Percentiles rank a stretch among this genome's conserved stretches.
Conservation (phyloP, 352 stramenopile species). For the Phytophthora vignae region DNA sequence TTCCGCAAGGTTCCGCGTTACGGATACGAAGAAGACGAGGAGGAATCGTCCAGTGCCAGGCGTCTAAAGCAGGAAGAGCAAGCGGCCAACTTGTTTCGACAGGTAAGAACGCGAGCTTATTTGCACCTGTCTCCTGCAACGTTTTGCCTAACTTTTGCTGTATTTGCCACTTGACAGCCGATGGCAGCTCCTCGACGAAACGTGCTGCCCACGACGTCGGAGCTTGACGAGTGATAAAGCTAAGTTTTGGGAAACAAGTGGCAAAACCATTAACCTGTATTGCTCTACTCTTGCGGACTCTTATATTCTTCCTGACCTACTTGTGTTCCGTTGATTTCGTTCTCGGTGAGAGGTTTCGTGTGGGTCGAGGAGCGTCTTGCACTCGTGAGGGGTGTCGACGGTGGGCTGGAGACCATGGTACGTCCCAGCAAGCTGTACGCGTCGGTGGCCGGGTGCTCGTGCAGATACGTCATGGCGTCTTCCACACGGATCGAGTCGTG, state of each 20-base stretch:
- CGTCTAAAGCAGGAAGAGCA: slow-evolving; percentile 22
- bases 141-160: neutral
- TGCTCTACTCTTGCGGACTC: slow-evolving; percentile 6
- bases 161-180: slow-evolving; percentile 26
- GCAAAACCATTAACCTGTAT: neutral
- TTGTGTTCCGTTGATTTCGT: neutral
- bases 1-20: slow-evolving; percentile 30
- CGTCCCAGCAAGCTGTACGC: slow-evolving; percentile 73
- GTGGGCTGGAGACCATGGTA: slow-evolving; percentile 63
- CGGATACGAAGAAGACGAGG: slow-evolving; percentile 14
- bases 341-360: neutral
- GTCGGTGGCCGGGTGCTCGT: slow-evolving; percentile 52
- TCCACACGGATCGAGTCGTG: slow-evolving; percentile 50
- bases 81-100: slow-evolving; percentile 16
- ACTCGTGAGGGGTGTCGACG: slow-evolving; percentile 14
- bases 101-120: slow-evolving; percentile 11
- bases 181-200: slow-evolving; percentile 40
- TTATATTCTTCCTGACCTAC: slow-evolving; percentile 7
- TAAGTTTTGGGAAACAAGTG: neutral
- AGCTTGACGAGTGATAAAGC: too few relatives aligned
- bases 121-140: neutral
- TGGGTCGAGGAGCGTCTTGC: slow-evolving; percentile 10
- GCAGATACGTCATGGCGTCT: slow-evolving; percentile 61
- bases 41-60: slow-evolving; percentile 19
- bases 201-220: slow-evolving; percentile 15